Base-by-base conservation (phyloP, 441 rosid genomes). In the Euphorbia celastroides region DNA sequence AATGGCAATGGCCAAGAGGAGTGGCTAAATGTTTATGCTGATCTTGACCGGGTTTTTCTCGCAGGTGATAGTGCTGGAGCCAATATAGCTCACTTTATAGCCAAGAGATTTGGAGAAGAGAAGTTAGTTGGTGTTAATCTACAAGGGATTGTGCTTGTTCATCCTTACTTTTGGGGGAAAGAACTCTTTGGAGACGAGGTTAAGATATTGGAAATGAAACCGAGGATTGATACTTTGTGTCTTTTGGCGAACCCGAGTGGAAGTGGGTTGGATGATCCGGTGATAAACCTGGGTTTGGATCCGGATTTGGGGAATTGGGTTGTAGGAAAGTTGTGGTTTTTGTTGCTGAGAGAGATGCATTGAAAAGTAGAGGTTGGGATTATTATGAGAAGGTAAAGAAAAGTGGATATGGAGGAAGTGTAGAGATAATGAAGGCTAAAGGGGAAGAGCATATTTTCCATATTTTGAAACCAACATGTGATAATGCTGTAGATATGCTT, bases 131-230 rank as follows among this genome's bases (percentile, higher is more conserved):
- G 20, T 20, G 27, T 52, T 30, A 74, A 81, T 44, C 34, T 89
- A 71, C 69, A 57, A 25, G 96, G 96, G 26, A 72, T 89, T 12
- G 85, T 74, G 16, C 81, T 89, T 96, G 72, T 92, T 70, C 80
- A 86, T 17, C 96, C 94, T 2, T 89, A 92, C 44, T 89, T 92
- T 59, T 85, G 92, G 97, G 91, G 94, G 32, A n/a, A 67, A 74
- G 16, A 62, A 79, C 32, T 92, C 90, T 6, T 80, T 70, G 52
- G n/a, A 73, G 41, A 65, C 48, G 13, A 95, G 86, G 78, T 20
- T 51, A 6, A 65, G 19, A 0, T 82, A 92, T 57, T 26, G 1
- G 22, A 42, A 0, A 78, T 83, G 67, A 86, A 82, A 67, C 62
- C 77, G 34, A 73, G 80, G 85, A 94, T 85, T 13, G 93, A 86